These are phyloP conservation scores for Mitragyna speciosa DNA, from an alignment of 257 asterid genomes.

Conservation along the genomic window DNA sequence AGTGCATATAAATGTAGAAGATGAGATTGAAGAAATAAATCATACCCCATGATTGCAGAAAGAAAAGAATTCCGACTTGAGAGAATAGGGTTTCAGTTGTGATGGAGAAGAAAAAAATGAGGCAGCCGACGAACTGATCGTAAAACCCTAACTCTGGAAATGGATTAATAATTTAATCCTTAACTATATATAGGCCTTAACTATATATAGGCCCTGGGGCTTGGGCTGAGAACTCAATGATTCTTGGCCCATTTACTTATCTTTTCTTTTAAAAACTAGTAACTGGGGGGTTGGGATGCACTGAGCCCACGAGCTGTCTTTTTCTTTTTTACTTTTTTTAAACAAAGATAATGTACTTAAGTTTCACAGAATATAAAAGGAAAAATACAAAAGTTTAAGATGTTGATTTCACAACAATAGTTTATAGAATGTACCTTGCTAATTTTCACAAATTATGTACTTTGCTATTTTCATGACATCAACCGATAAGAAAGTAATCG, in stretches of 20 bases:
- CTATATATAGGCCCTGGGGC: neutral
- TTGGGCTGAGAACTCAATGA: neutral
- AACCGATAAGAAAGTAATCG: too few species aligned
- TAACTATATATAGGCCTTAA: too few species aligned
- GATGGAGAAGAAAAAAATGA: slow-evolving; percentile 6
- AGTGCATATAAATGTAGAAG: neutral
- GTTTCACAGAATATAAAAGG: too few species aligned
- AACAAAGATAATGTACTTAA: too few species aligned
- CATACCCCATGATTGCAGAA: slow-evolving; percentile 61
- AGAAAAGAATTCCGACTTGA: slow-evolving; percentile 16
- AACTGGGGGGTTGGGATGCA: neutral
- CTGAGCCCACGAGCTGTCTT: neutral
- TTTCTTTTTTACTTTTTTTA: too few species aligned
- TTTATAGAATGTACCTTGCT: too few species aligned
- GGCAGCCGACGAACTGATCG: slow-evolving; percentile 3
- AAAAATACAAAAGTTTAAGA: too few species aligned
- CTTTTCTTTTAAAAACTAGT: too few species aligned
- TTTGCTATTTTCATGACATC: too few species aligned
- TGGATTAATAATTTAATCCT: neutral
- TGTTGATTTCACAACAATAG: too few species aligned
- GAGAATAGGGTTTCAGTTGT: slow-evolving; percentile 21
- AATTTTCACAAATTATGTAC: too few species aligned
- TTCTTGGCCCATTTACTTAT: neutral
- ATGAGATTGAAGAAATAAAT: neutral
- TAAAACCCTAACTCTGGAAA: slow-evolving; percentile 25